Conservation (phyloP, 331 rosid genomes). For the Telfairia occidentalis region DNA sequence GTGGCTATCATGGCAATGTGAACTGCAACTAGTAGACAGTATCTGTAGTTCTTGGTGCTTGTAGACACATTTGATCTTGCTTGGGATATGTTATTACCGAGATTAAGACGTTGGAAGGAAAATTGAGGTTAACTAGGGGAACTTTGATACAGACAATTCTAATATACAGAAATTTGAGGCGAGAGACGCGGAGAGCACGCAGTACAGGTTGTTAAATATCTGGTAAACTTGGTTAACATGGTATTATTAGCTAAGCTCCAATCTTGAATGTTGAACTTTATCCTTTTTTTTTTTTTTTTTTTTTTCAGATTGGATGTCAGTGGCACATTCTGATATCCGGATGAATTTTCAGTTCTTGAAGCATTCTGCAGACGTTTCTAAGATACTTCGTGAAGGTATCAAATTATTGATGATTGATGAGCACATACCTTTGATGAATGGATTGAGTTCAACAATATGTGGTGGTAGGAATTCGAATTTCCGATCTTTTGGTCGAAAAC, state of each 20-base stretch:
- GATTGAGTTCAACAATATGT: too few relatives aligned
- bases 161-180: background rate
- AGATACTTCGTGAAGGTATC: background rate
- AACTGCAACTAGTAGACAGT: constrained; percentile 3
- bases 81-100: background rate
- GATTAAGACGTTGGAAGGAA: background rate
- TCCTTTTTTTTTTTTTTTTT: background rate
- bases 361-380: background rate
- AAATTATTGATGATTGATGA: background rate
- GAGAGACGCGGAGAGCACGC: background rate
- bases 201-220: background rate
- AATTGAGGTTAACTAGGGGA: background rate
- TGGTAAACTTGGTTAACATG: background rate
- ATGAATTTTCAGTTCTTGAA: background rate
- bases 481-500: too few relatives aligned
- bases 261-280: background rate
- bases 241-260: background rate
- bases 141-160: background rate
- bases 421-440: background rate
- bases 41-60: background rate
- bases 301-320: background rate
- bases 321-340: background rate
- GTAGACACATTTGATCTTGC: background rate
- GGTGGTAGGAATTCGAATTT: too few relatives aligned
- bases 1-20: constrained; percentile 24